Percentiles rank a stretch among this genome's conserved stretches.
Conservation (phyloP, 2,329 filamentous ascomycete species). For the Penicillium sp. region DNA sequence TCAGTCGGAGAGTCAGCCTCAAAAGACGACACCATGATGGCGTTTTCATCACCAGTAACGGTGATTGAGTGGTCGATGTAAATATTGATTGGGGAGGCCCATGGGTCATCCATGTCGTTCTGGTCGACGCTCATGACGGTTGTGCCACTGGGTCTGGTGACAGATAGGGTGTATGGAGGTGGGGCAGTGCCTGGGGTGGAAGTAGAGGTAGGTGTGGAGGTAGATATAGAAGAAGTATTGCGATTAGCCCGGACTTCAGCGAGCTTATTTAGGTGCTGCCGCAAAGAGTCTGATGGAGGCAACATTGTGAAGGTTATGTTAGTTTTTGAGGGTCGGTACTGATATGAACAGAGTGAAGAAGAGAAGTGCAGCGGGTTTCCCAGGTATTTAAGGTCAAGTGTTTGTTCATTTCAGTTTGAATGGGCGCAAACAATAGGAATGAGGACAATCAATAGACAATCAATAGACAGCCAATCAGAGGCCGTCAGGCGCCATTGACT, state of each 20-base stretch:
- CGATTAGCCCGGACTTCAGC: conserved; percentile 22
- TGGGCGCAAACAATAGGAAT: conserved; percentile 6
- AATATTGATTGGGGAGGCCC: conserved; percentile 28
- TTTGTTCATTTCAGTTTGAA: neutral
- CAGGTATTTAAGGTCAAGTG: conserved; percentile 1
- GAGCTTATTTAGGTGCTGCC: conserved; percentile 30
- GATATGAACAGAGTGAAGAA: neutral
- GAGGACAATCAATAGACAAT: conserved; percentile 2
- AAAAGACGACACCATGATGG: conserved; percentile 22
- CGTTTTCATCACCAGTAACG: conserved; percentile 36
- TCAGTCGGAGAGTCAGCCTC: neutral
- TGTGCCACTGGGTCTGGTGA: conserved; percentile 5
- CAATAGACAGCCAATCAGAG: conserved; percentile 10
- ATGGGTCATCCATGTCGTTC: conserved; percentile 18
- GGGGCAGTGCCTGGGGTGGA: conserved; percentile 16
- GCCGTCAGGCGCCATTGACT: neutral
- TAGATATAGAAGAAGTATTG: conserved; percentile 4
- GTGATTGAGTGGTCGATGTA: conserved; percentile 38
- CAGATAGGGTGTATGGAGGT: conserved; percentile 24
- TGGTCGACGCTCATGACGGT: conserved; percentile 8
- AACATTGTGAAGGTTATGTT: conserved; percentile 19
- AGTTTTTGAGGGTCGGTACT: neutral
- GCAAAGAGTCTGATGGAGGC: conserved; percentile 30
- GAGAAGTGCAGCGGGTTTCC: neutral
- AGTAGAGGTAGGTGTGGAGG: neutral